phyloP scores from a whole-genome alignment of 2,329 filamentous ascomycete species.

The Hortaea werneckii region DNA sequence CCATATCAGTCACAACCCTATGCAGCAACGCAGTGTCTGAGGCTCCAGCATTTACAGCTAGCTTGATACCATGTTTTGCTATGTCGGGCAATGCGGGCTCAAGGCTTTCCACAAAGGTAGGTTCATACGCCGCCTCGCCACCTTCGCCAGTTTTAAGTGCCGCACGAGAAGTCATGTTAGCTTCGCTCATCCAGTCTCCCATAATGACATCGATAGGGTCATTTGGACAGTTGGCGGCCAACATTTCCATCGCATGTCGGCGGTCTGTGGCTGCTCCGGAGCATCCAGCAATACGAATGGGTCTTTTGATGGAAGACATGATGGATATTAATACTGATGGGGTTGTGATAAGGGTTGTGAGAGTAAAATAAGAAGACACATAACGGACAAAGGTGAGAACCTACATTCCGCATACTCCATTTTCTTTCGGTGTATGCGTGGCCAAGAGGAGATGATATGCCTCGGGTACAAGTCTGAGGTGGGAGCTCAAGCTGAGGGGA shows the following conservation, averaged over 20 bases:
- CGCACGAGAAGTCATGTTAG: slow-evolving; percentile 26
- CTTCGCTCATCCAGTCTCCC: slow-evolving; percentile 40
- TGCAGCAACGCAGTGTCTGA: slow-evolving; percentile 45
- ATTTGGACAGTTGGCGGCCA: slow-evolving; percentile 18
- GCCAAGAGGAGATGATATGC: no score
- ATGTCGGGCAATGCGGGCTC: slow-evolving; percentile 36
- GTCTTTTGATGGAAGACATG: slow-evolving; percentile 3
- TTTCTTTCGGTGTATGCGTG: no score
- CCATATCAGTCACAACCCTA: slow-evolving; percentile 32
- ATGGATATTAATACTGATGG: background rate
- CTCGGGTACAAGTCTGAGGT: no score
- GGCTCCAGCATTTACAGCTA: slow-evolving; percentile 48
- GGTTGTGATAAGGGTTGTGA: background rate
- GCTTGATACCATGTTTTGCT: slow-evolving; percentile 41
- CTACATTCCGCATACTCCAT: no score
- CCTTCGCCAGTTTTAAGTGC: slow-evolving; percentile 10
- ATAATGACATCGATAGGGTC: slow-evolving; percentile 44
- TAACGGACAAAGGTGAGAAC: no score
- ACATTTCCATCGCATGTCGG: slow-evolving; percentile 25
- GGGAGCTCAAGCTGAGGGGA: no score
- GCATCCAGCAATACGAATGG: slow-evolving; percentile 23
- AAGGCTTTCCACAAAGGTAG: slow-evolving; percentile 42
- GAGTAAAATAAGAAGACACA: background rate
- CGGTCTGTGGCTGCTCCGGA: slow-evolving; percentile 33
- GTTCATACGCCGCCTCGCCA: slow-evolving; percentile 37